Evolutionary conservation across 306 rosid species (phyloP).

Genomic region (Crotalaria pallida): DNA sequence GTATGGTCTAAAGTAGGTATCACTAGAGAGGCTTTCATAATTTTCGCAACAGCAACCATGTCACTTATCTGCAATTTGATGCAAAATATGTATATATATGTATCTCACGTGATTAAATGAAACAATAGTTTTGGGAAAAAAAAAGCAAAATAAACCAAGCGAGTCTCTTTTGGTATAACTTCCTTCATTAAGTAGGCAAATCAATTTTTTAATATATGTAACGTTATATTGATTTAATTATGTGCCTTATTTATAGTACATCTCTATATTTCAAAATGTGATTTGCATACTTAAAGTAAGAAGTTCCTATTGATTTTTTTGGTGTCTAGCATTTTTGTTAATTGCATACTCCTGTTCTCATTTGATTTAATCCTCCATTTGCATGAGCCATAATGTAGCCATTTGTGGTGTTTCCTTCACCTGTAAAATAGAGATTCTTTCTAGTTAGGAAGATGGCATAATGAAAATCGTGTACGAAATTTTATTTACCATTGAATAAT

Average conservation of each 20-base stretch:
- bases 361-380: slow-evolving; percentile 81
- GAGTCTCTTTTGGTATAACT: too few relatives aligned
- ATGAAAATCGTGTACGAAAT: not conserved
- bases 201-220: not conserved
- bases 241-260: not conserved
- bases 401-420: slow-evolving; percentile 32
- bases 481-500: not conserved
- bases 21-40: slow-evolving; percentile 65
- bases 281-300: not conserved
- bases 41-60: slow-evolving; percentile 69
- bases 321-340: not conserved
- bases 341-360: slow-evolving; percentile 59
- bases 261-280: too few relatives aligned
- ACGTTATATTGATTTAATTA: not conserved
- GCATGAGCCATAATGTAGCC: slow-evolving; percentile 52
- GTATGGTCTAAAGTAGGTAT: slow-evolving; percentile 61
- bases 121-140: not conserved
- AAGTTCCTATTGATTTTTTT: not conserved
- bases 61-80: slow-evolving; percentile 54
- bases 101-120: not conserved
- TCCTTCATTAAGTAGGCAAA: not conserved
- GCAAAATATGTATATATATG: not conserved
- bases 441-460: slow-evolving; percentile 9
- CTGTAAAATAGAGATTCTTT: slow-evolving; percentile 26
- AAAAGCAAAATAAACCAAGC: not conserved